phyloP scores from a whole-genome alignment of 768 basidiomycete genomes.

The Naganishia vaughanmartiniae region DNA sequence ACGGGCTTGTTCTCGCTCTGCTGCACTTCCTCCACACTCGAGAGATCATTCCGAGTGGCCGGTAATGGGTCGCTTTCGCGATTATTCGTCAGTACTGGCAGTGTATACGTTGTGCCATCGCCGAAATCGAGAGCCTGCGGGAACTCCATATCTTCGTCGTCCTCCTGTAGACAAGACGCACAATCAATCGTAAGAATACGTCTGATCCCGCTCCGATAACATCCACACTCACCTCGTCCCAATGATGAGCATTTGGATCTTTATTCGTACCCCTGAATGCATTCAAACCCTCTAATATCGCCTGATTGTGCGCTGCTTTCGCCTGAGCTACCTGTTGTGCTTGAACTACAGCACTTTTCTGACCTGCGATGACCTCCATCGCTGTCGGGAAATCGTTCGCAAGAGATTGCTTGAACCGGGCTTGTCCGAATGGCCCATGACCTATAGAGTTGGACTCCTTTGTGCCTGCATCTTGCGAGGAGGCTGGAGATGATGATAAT shows the following conservation, averaged over 20 bases:
- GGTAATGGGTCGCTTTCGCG: conserved; percentile 40
- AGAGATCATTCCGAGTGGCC: conserved; percentile 42
- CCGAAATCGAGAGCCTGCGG: conserved; percentile 90
- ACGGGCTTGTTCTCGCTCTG: conserved; percentile 56
- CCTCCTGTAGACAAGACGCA: conserved; percentile 33
- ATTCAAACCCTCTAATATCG: conserved; percentile 77
- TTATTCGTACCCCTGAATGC: conserved; percentile 91
- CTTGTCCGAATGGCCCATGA: conserved; percentile 8
- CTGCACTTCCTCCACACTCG: conserved; percentile 18
- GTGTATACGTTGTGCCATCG: conserved; percentile 86
- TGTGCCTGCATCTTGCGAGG: not conserved
- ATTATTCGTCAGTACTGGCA: conserved; percentile 50
- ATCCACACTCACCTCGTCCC: conserved; percentile 81
- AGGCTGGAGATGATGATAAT: not conserved
- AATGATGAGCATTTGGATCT: conserved; percentile 90
- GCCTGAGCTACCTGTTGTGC: conserved; percentile 58
- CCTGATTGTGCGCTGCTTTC: conserved; percentile 62
- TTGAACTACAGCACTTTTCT: conserved; percentile 33
- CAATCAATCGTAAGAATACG: not conserved
- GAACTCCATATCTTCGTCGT: conserved; percentile 83
- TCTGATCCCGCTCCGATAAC: no score
- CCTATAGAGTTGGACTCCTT: not conserved
- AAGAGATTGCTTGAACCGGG: conserved; percentile 18
- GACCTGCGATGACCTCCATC: conserved; percentile 80
- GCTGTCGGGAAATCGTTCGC: conserved; percentile 90